Evolutionary conservation across 495 filamentous ascomycete genomes (phyloP).

Genomic region (Physcia stellaris): DNA sequence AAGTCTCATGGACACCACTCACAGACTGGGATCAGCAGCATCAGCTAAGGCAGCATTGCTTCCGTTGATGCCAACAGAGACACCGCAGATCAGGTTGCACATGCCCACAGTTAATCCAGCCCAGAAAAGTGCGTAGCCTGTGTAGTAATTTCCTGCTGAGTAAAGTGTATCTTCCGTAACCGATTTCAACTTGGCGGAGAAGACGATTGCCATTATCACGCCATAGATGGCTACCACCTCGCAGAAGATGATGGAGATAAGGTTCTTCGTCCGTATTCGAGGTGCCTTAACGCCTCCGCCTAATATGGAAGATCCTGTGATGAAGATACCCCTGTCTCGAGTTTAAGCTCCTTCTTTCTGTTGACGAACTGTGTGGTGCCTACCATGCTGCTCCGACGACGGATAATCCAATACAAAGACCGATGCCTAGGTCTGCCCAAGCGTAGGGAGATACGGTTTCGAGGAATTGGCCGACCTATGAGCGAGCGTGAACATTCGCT

Average conservation of each 20-base stretch:
- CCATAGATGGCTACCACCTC: conserved; percentile 99
- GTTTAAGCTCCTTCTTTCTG: neutral
- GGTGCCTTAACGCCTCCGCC: conserved; percentile 93
- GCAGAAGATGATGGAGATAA: conserved; percentile 99
- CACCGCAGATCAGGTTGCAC: conserved; percentile 92
- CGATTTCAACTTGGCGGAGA: conserved; percentile 66
- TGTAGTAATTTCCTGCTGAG: conserved; percentile 68
- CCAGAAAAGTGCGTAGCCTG: conserved; percentile 97
- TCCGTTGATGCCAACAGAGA: conserved; percentile 95
- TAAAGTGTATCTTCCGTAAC: conserved; percentile 39
- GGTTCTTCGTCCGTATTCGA: conserved; percentile 94
- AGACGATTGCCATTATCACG: conserved; percentile 96
- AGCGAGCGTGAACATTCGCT: conserved; percentile 15
- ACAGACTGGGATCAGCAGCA: conserved; percentile 86
- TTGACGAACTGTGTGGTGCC: conserved; percentile 12
- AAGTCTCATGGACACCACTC: conserved; percentile 23
- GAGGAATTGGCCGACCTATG: conserved; percentile 82
- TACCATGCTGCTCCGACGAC: conserved; percentile 98
- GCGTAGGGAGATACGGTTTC: conserved; percentile 87
- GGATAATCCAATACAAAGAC: conserved; percentile 86
- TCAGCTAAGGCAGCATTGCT: conserved; percentile 93
- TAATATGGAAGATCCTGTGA: conserved; percentile 95
- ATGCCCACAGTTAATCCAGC: conserved; percentile 80
- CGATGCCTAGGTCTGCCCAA: conserved; percentile 85
- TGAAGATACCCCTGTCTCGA: conserved; percentile 83